Base-by-base conservation (phyloP, 768 basidiomycete genomes). In the Termitomyces bulborhizus region DNA sequence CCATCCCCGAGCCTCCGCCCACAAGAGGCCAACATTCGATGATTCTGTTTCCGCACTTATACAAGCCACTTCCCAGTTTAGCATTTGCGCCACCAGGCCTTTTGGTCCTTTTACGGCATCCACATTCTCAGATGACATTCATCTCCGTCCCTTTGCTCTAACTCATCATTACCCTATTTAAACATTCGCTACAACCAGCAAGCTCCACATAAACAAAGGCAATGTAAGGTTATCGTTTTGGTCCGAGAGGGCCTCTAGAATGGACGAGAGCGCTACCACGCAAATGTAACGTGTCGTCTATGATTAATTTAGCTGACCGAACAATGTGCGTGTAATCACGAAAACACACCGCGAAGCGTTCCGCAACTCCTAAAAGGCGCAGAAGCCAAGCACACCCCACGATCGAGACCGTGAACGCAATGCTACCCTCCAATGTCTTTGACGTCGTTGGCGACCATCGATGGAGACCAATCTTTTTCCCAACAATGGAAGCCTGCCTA, bases 141-240 rank as follows among this genome's bases (percentile, higher is more conserved):
- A 56, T 52, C 15, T 29, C 48, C 41, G 31, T 21, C 37, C 46
- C 41, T 45, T 60, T 11, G 16, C 37, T 26, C 21, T 15, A 50
- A 36, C 55, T 57, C 65, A 15, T 36, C 13, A 3, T 21, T n/a
- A 18, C 16, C 26, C 26, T 39, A 40, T 50, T 29, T 50, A 71
- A 40, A 74, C 68, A 48, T 66, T 68, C 34, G 78, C 74, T 48
- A 93, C 70, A 32, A 86, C 85, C 34, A 93, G 74, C 72, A 93
- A 76, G 66, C 90, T 88, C 93, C 94, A 99, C 76, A 95, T 85
- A 69, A 88, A 98, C 70, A 98, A 72, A n/a, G 97, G 96, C 58
- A 99, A 75, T 41, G 91, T 93, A 61, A 99, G 76, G 71, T 99
- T 99, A 72, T 99, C 97, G 71, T 98, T 98, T 72, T 99, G 97